Percentiles rank a stretch among this genome's conserved stretches.
These are phyloP conservation scores for Solanum medicagineum DNA, from an alignment of 257 asterid species.

Conservation along the genomic window DNA sequence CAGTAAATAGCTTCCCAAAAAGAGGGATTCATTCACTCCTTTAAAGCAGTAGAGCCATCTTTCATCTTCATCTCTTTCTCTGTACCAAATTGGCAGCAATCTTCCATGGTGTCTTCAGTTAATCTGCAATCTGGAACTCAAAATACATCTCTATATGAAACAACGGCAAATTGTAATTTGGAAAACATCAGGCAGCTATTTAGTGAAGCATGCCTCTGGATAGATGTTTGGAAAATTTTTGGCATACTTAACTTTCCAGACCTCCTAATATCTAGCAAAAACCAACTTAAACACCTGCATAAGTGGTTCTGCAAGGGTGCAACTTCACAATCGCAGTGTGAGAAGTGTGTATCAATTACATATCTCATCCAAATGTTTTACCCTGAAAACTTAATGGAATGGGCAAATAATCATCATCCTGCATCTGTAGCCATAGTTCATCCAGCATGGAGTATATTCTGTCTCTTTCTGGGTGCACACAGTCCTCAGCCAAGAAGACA, in stretches of 20 bases:
- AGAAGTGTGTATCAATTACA: neutral
- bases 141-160: neutral
- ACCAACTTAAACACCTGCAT: neutral
- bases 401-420: conserved; percentile 33
- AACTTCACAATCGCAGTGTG: neutral
- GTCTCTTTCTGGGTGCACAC: conserved; percentile 40
- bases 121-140: neutral
- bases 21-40: neutral
- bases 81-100: neutral
- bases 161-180: neutral
- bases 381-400: neutral
- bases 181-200: neutral
- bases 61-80: neutral
- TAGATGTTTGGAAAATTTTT: neutral
- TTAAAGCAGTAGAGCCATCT: neutral
- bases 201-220: neutral
- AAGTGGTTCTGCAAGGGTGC: neutral
- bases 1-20: neutral
- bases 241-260: neutral
- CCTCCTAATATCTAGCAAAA: neutral
- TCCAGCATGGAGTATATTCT: conserved; percentile 29
- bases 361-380: neutral
- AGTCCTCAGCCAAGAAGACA: conserved; percentile 51
- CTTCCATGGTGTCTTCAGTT: neutral
- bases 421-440: conserved; percentile 48